A percentile compares a stretch with the other conserved stretches of the same genome.
phyloP scores from a whole-genome alignment of 2,329 filamentous ascomycete species.

The Trichoderma endophyticum region DNA sequence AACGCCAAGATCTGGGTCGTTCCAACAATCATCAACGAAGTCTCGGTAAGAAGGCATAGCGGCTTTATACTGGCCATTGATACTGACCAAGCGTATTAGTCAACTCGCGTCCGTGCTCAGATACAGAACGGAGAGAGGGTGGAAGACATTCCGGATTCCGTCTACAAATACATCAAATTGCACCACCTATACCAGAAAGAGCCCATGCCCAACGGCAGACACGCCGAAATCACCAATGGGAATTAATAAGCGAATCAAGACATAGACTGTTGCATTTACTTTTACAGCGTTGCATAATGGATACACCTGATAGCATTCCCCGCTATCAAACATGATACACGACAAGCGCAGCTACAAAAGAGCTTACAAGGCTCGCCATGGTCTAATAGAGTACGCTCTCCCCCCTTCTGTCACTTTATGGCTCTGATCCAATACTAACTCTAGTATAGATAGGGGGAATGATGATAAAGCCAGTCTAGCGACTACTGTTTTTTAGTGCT shows the following conservation, averaged over 20 bases:
- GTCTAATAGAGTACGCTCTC: neutral
- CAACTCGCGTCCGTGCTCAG: slow-evolving; percentile 74
- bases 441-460: neutral
- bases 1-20: slow-evolving; percentile 75
- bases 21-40: slow-evolving; percentile 76
- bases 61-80: neutral
- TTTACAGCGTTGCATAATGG: neutral
- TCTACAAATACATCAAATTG: slow-evolving; percentile 67
- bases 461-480: neutral
- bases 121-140: slow-evolving; percentile 73
- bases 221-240: neutral
- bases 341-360: neutral
- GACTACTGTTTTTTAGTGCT: neutral
- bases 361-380: neutral
- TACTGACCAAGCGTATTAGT: slow-evolving; percentile 51
- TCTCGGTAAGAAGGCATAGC: neutral
- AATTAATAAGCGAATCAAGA: neutral
- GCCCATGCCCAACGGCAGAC: neutral
- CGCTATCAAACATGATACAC: neutral
- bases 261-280: neutral
- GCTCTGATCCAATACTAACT: neutral
- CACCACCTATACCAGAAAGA: slow-evolving; percentile 52
- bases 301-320: neutral
- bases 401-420: no score
- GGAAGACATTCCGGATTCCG: slow-evolving; percentile 65